A percentile compares a stretch with the other conserved stretches of the same genome.
Conservation (phyloP, 306 rosid species). For the Ammopiptanthus mongolicus region DNA sequence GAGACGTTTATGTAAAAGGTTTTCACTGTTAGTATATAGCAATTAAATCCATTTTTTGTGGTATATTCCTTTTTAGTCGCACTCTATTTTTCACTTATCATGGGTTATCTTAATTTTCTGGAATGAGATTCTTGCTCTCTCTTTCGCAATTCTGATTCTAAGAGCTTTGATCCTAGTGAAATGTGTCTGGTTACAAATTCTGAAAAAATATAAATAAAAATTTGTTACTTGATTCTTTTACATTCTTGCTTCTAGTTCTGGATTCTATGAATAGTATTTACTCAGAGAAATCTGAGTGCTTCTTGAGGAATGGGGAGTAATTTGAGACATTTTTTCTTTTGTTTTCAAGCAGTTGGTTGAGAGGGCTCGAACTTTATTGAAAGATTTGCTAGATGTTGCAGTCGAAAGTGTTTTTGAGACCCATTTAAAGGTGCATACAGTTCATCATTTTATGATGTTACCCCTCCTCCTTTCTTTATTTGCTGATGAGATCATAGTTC, state of each 20-base stretch:
- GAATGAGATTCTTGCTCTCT: neutral
- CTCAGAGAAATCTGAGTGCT: neutral
- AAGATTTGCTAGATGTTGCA: conserved; percentile 55
- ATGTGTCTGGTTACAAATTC: neutral
- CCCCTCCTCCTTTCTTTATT: neutral
- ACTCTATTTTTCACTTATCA: neutral
- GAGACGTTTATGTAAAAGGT: too few relatives aligned
- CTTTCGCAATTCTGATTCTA: neutral
- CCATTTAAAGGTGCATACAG: conserved; percentile 39
- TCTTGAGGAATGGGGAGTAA: neutral
- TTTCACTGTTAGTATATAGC: too few relatives aligned
- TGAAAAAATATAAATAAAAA: neutral
- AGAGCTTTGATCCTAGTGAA: neutral
- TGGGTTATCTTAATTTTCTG: neutral
- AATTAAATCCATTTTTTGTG: too few relatives aligned
- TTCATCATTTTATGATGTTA: neutral
- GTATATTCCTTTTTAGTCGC: too few relatives aligned
- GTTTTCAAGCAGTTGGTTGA: conserved; percentile 35
- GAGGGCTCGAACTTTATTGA: conserved; percentile 47
- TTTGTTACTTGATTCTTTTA: neutral
- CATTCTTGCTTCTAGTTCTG: neutral
- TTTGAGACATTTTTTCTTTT: neutral
- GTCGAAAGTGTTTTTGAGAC: conserved; percentile 39
- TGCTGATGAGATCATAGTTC: neutral
- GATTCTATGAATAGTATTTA: neutral